phyloP scores from a whole-genome alignment of 495 filamentous ascomycete species.

The Parathielavia appendiculata region DNA sequence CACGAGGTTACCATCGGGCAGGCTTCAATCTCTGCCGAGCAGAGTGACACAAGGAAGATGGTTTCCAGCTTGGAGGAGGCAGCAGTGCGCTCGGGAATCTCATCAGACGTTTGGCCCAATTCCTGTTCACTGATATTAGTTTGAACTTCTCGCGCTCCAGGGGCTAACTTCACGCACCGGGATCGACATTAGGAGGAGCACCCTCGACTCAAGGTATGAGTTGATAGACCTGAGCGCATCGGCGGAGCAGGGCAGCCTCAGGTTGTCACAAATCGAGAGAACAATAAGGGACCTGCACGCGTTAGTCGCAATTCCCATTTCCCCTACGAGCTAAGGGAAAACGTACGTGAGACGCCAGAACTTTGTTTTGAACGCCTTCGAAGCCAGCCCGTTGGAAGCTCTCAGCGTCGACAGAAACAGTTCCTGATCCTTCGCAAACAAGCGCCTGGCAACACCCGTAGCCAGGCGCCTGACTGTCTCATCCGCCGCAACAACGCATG shows the following conservation, averaged over 20 bases:
- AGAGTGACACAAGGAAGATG: slow-evolving; percentile 55
- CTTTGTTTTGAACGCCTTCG: slow-evolving; percentile 36
- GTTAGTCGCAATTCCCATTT: slow-evolving; percentile 19
- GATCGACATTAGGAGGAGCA: slow-evolving; percentile 44
- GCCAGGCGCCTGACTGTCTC: slow-evolving; percentile 45
- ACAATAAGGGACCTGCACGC: slow-evolving; percentile 44
- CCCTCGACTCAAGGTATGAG: slow-evolving; percentile 47
- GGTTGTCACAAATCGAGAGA: slow-evolving; percentile 46
- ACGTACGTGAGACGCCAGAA: slow-evolving; percentile 55
- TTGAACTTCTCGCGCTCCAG: too few relatives aligned
- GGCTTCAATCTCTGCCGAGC: slow-evolving; percentile 56
- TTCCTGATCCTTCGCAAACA: slow-evolving; percentile 42
- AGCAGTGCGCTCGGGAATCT: slow-evolving; percentile 45
- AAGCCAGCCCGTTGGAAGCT: slow-evolving; percentile 38
- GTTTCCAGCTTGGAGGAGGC: slow-evolving; percentile 53
- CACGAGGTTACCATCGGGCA: slow-evolving; percentile 58
- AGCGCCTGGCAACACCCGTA: slow-evolving; percentile 40
- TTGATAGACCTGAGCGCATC: slow-evolving; percentile 44
- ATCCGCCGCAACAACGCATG: slow-evolving; percentile 47
- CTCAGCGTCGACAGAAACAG: slow-evolving; percentile 34
- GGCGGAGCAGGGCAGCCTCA: slow-evolving; percentile 38
- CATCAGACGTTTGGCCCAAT: slow-evolving; percentile 42
- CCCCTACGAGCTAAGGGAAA: too few relatives aligned
- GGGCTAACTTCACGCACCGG: slow-evolving; percentile 28
- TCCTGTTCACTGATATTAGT: slow-evolving; percentile 31